These are phyloP conservation scores for Mycena metata DNA, from an alignment of 768 basidiomycete genomes.

Conservation along the genomic window DNA sequence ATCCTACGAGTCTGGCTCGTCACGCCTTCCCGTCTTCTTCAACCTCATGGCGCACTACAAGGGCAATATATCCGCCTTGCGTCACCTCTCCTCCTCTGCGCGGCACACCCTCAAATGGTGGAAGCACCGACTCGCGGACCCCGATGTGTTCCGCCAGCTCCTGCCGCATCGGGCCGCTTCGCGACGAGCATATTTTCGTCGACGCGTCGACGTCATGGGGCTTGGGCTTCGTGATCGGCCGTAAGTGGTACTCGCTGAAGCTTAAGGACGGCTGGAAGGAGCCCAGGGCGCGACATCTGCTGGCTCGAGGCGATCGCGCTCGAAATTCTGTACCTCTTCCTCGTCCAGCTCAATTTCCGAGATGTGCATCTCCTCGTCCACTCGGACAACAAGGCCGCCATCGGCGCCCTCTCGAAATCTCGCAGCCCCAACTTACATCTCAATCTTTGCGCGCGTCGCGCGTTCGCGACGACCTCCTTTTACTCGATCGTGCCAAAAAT, in stretches of 20 bases:
- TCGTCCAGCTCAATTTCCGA: not conserved
- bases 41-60: conserved; percentile 42
- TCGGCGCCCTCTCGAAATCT: not conserved
- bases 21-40: conserved; percentile 45
- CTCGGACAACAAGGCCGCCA: not conserved
- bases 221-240: not conserved
- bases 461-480: not conserved
- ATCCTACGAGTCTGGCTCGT: conserved; percentile 42
- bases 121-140: conserved; percentile 27
- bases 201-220: conserved; percentile 50
- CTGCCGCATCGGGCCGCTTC: conserved; percentile 3
- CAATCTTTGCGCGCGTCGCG: not conserved
- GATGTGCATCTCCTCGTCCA: not conserved
- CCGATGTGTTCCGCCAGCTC: conserved; percentile 33
- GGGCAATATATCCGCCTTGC: conserved; percentile 21
- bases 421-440: not conserved
- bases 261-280: not conserved
- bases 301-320: not conserved
- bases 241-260: not conserved
- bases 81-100: conserved; percentile 41
- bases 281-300: not conserved
- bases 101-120: conserved; percentile 52
- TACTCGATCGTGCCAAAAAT: not conserved
- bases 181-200: conserved; percentile 45
- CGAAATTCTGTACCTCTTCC: not conserved